A percentile compares a stretch with the other conserved stretches of the same genome.
Evolutionary conservation across 164 flowering plant genomes (phyloP).

Genomic region (Kingdonia uniflora): DNA sequence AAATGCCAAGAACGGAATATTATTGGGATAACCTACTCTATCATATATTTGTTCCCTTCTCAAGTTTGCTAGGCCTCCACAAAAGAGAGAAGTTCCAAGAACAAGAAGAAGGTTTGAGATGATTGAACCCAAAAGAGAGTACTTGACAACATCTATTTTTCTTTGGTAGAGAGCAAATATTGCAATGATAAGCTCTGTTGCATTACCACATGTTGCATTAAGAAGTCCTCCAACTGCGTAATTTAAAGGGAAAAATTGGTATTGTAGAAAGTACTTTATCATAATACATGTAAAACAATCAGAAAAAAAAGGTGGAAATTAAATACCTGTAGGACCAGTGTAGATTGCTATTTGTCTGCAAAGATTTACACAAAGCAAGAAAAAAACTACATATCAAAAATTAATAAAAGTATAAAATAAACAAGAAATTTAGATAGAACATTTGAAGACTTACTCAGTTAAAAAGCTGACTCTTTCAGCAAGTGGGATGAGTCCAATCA

Average conservation of each 20-base stretch:
- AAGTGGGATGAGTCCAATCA: conserved; percentile 73
- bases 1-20: conserved; percentile 15
- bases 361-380: background rate
- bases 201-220: conserved; percentile 97
- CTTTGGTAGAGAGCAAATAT: conserved; percentile 47
- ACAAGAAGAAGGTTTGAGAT: conserved; percentile 90
- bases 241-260: background rate
- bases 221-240: conserved; percentile 79
- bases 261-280: conserved; percentile 33
- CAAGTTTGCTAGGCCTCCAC: conserved; percentile 74
- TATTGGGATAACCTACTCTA: conserved; percentile 42
- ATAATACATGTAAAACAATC: conserved; percentile 47
- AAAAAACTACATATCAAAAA: conserved; percentile 61
- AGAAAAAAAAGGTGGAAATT: conserved; percentile 13
- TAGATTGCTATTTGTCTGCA: conserved; percentile 80
- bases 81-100: conserved; percentile 78
- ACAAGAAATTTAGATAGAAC: conserved; percentile 23
- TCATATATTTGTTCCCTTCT: conserved; percentile 57
- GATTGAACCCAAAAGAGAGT: conserved; percentile 84
- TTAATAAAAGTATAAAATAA: conserved; percentile 5
- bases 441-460: conserved; percentile 58
- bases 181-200: conserved; percentile 87
- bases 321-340: conserved; percentile 90
- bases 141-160: conserved; percentile 70
- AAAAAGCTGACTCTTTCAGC: conserved; percentile 93